Evolutionary conservation across 1,284 basidiomycete species (phyloP), one percentile per base, ranked within the genome.

Genomic region (Sanghuangporus baumii): DNA sequence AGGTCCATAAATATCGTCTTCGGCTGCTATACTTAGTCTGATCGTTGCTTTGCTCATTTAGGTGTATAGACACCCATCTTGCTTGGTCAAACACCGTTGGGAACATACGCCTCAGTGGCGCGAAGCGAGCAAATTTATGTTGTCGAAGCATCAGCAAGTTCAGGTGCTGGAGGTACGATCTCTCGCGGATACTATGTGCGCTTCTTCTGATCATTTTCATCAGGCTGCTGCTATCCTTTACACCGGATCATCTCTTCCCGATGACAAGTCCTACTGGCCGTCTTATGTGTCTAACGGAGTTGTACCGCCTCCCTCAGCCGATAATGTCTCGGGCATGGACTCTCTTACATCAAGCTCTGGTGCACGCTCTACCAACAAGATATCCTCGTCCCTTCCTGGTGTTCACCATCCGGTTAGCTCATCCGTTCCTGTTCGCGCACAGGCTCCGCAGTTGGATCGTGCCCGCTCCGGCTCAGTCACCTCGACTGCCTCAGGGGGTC

Each of bases 61-160:
- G 89, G 89, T 96, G 60, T 97, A 97, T 75, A 88, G 94, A 55
- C 95, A 98, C 73, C 95, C 94, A 3, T 93, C 90, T 20, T 97
- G 95, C 74, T 81, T 98, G 57, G 92, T 96, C 77, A 98, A 98
- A 76, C 95, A 98, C 72, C 89, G 95, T 43, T 98, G 95, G 95
- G 96, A 98, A 73, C 95, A 98, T 71, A 94, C 91, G 34, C 93
- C 93, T 41, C 95, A 98, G 73, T 99, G 96, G 96, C 91, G 93
- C 57, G 94, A 96, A 75, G 93, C 94, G 0, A 94, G 91, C 69
- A 96, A 96, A 75, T 89, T 96, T 71, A 86, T 96, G 61, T 81
- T 98, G 69, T 93, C 89, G 76, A 99, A 98, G 78, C 96, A 99
- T 73, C 96, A 98, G 72, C 96, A 98, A 71, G 96, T 99, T 1